Evolutionary conservation across 2,329 filamentous ascomycete species (phyloP).

Genomic region (Talaromyces islandicus): DNA sequence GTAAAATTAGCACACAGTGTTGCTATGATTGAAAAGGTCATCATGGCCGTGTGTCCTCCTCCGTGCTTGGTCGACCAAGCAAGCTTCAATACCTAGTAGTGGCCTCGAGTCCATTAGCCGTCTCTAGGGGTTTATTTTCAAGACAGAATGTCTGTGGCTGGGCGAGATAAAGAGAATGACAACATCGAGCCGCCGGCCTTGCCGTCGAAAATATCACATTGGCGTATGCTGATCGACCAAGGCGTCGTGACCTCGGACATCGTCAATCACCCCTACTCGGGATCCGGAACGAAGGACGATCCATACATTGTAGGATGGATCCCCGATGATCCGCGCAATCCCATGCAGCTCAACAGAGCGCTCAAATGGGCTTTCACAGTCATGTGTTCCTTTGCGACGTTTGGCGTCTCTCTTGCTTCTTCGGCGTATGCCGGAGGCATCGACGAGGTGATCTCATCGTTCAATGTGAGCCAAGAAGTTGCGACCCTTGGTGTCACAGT

Average conservation of each 20-base stretch:
- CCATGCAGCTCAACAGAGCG: slow-evolving; percentile 25
- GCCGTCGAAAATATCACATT: slow-evolving; percentile 25
- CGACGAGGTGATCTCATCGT: slow-evolving; percentile 27
- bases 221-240: slow-evolving; percentile 24
- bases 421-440: slow-evolving; percentile 38
- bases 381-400: slow-evolving; percentile 31
- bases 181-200: not conserved
- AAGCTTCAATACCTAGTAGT: not conserved
- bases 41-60: not conserved
- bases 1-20: not conserved
- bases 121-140: not conserved
- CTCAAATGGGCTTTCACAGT: slow-evolving; percentile 38
- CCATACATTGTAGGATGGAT: slow-evolving; percentile 39
- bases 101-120: no score
- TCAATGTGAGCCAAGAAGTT: slow-evolving; percentile 31
- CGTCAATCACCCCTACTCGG: slow-evolving; percentile 24
- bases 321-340: slow-evolving; percentile 36
- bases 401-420: slow-evolving; percentile 38
- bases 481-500: slow-evolving; percentile 54
- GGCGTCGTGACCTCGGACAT: slow-evolving; percentile 29
- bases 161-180: not conserved
- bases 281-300: slow-evolving; percentile 36
- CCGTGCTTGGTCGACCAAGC: not conserved
- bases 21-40: not conserved
- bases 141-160: not conserved